A percentile compares a stretch with the other conserved stretches of the same genome.
phyloP scores from a whole-genome alignment of 2,329 filamentous ascomycete genomes.

The Lecanicillium sp. region DNA sequence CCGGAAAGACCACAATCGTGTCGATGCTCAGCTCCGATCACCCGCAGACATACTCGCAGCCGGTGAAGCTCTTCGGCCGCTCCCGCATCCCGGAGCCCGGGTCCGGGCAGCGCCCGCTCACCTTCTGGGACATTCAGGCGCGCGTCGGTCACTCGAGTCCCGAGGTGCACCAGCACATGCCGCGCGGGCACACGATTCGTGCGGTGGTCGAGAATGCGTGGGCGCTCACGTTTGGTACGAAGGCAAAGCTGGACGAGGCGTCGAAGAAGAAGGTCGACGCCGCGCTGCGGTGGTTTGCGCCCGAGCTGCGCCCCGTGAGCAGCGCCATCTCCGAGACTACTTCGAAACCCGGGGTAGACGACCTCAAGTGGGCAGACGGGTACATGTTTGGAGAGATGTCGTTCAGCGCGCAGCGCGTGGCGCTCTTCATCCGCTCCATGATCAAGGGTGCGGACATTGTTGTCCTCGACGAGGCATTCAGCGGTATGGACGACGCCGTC shows the following conservation, averaged over 20 bases:
- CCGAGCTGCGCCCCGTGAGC: slow-evolving; percentile 60
- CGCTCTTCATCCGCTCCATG: slow-evolving; percentile 75
- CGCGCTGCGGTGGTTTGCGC: slow-evolving; percentile 68
- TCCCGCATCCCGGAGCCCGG: slow-evolving; percentile 71
- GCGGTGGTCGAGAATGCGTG: slow-evolving; percentile 79
- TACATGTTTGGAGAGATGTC: slow-evolving; percentile 66
- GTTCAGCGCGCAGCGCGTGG: slow-evolving; percentile 77
- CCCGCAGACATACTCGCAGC: slow-evolving; percentile 85
- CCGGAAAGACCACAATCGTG: slow-evolving; percentile 90
- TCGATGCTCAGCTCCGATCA: slow-evolving; percentile 94
- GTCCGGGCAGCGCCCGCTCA: slow-evolving; percentile 62
- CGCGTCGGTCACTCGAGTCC: slow-evolving; percentile 90
- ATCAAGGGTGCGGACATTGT: slow-evolving; percentile 77
- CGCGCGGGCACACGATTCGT: slow-evolving; percentile 65
- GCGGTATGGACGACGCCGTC: slow-evolving; percentile 73
- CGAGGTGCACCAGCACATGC: slow-evolving; percentile 91
- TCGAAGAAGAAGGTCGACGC: slow-evolving; percentile 59
- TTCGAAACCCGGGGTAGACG: slow-evolving; percentile 17
- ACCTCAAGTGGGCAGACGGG: slow-evolving; percentile 58
- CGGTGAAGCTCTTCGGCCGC: slow-evolving; percentile 78
- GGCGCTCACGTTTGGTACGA: slow-evolving; percentile 77
- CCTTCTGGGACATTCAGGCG: slow-evolving; percentile 86
- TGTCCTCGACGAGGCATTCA: slow-evolving; percentile 82
- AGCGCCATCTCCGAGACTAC: slow-evolving; percentile 11
- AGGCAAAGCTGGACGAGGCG: slow-evolving; percentile 55